Base-by-base conservation (phyloP, 768 basidiomycete genomes). In the Rubroboletus satanas region DNA sequence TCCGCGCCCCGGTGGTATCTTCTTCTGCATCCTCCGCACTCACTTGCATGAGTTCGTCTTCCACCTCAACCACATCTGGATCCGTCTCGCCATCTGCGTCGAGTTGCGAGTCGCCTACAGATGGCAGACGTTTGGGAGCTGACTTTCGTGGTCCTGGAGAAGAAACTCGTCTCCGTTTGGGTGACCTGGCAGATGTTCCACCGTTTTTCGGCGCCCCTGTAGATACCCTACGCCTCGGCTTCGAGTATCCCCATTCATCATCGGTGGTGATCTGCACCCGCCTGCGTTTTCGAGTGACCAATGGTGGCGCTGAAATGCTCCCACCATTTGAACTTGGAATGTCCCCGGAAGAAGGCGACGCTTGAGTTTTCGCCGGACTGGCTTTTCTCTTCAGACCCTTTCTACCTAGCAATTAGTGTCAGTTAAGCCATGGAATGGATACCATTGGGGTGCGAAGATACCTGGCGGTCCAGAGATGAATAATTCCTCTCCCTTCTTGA, bases 381-480 rank as follows among this genome's bases (percentile, higher is more conserved):
- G 62, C 47, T 48, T 64, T 64, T 42, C 61, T 55, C 39, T 62
- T 68, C 15, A 51, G 38, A 28, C 37, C 21, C 18, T 54, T 70
- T 49, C 43, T 57, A 28, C 57, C 69, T 72, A 23, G 10, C 3
- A 32, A 37, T 6, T 18, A 11, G 15, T 15, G 42, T 64, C 48
- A 68, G 45, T 31, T 1, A 43, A 32, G 23, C 32, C 2, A 23
- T 26, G 14, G 2, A 43, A 50, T 17, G 18, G n/a, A 50, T 32
- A n/a, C 11, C 5, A 26, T 36, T 5, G 23, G 4, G 17, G 6
- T 5, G 31, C 17, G 26, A 44, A 33, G 68, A 56, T 73, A 86
- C 85, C 77, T 47, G 85, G 85, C 44, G 85, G 85, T 0, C 86
- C 85, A 21, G 76, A 69, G 17, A 79, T 77, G 29, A 78, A 57